phyloP scores from a whole-genome alignment of 2,329 filamentous ascomycete species.

The Sclerotinia borealis region DNA sequence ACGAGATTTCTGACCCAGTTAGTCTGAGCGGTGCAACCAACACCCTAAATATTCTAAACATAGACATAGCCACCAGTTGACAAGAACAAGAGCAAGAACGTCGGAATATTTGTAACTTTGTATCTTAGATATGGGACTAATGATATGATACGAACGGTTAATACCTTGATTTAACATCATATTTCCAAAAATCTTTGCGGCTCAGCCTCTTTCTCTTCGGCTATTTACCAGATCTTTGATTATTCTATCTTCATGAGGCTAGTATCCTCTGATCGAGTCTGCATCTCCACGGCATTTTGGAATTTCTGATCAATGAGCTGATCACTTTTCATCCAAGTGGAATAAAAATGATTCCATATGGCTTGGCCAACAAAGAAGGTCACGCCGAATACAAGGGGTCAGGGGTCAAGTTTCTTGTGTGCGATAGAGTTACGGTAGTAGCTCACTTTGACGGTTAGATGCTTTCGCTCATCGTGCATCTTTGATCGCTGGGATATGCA shows the following conservation, averaged over 20 bases:
- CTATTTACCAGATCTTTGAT: background rate
- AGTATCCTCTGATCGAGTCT: background rate
- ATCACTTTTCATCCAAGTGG: background rate
- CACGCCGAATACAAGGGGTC: background rate
- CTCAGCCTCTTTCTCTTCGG: background rate
- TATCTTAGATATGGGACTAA: background rate
- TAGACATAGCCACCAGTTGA: background rate
- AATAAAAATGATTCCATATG: background rate
- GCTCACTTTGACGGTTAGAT: background rate
- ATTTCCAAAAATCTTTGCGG: background rate
- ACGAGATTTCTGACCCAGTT: background rate
- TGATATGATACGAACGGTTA: background rate
- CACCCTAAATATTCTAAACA: background rate
- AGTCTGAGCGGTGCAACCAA: background rate
- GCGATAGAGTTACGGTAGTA: background rate
- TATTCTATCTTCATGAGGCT: background rate
- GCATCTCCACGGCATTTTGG: background rate
- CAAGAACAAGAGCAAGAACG: too few relatives aligned
- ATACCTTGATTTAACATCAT: background rate
- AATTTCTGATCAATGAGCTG: background rate
- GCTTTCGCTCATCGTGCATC: background rate
- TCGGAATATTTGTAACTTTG: too few relatives aligned
- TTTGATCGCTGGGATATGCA: background rate
- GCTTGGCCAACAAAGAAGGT: background rate
- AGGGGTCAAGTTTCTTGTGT: background rate